Evolutionary conservation across 805 yeast genomes (phyloP), one percentile per base, ranked within the genome.

Genomic region (Saccharomycopsis fibuligera): DNA sequence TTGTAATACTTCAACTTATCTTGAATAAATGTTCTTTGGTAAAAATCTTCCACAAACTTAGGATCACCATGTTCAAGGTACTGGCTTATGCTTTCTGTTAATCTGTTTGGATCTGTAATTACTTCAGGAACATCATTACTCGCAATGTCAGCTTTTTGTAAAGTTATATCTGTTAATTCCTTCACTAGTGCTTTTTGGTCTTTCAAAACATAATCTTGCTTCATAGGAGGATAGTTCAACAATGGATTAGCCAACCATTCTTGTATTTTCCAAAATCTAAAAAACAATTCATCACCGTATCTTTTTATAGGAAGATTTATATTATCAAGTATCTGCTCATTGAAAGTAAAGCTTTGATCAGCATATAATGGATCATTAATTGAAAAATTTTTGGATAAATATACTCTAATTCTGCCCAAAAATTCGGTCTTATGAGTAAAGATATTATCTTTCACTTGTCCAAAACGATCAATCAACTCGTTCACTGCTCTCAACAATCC

Each of bases 191-290:
- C 45, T 17, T n/a, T 33, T 35, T 44, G 48, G 17, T 44, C 37
- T n/a, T 29, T 23, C 35, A 48, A 44, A 19, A 44, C 14, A 9
- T 44, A 42, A 14, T 37, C 47, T 24, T 48, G 25, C 24, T 14
- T 14, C 17, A 6, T 16, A 10, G 17, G 33, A 6, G 33, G 41
- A 9, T n/a, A 12, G 4, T 36, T 24, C 16, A 3, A 21, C 6
- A 44, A 14, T 16, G 51, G 51, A 29, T 44, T 35, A 22, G 38
- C 39, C 5, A 48, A 37, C 51, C 49, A 44, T 21, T 44, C 27
- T 25, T 45, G 35, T 5, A 48, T 12, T 12, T 27, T 8, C 43
- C 43, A 44, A 23, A 35, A 48, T 24, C 44, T 37, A 14, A 16
- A 16, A 29, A 44, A 48, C 9, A 14, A 8, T 6, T 41, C 50